These are phyloP conservation scores for Saccharomycopsis capsularis DNA, from an alignment of 805 yeast genomes.

Conservation along the genomic window DNA sequence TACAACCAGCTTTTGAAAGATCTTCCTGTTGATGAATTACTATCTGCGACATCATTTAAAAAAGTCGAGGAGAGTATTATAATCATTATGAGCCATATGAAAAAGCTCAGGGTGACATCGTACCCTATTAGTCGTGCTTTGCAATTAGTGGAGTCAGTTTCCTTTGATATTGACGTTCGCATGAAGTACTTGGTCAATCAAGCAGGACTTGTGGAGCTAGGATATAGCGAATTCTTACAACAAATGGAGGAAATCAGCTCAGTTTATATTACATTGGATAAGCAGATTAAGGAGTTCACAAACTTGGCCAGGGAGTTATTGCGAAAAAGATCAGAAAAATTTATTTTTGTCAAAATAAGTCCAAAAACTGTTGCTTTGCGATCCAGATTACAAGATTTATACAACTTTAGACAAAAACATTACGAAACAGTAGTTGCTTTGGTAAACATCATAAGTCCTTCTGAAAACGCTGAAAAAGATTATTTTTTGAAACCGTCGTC, in stretches of 20 bases:
- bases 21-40: conserved; percentile 57
- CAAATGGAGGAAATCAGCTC: conserved; percentile 28
- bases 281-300: conserved; percentile 53
- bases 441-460: conserved; percentile 12
- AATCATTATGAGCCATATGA: conserved; percentile 53
- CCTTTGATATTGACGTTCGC: conserved; percentile 47
- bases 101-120: conserved; percentile 48
- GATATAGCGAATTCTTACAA: conserved; percentile 34
- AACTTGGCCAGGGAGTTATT: conserved; percentile 65
- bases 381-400: conserved; percentile 38
- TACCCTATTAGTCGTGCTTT: conserved; percentile 65
- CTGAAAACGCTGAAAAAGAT: no score
- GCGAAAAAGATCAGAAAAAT: conserved; percentile 65
- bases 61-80: conserved; percentile 40
- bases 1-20: conserved; percentile 62
- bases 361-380: conserved; percentile 36
- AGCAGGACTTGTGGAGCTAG: conserved; percentile 39
- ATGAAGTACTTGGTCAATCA: conserved; percentile 34
- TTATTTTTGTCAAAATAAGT: conserved; percentile 55
- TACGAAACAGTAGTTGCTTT: conserved; percentile 39
- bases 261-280: conserved; percentile 49
- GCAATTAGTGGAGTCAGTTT: conserved; percentile 55
- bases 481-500: not conserved
- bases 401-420: conserved; percentile 46
- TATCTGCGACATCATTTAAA: conserved; percentile 38